Evolutionary conservation across 1,284 basidiomycete genomes (phyloP).

Genomic region (Austroboletus rostrupii): DNA sequence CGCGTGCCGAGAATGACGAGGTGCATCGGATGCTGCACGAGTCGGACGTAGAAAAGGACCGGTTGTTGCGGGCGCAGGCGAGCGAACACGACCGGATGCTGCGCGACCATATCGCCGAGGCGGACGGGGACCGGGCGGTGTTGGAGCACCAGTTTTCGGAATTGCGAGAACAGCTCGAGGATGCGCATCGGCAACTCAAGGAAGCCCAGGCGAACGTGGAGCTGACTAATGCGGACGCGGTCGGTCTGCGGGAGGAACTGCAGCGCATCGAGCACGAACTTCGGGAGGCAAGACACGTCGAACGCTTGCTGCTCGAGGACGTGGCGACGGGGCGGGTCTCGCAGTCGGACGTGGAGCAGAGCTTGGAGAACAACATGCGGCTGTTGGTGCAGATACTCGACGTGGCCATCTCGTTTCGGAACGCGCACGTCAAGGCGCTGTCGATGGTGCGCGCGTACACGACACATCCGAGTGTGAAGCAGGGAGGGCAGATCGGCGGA

Average conservation of each 20-base stretch:
- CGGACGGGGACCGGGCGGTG: constrained; percentile 87
- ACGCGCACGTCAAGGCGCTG: constrained; percentile 67
- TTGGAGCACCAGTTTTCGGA: constrained; percentile 84
- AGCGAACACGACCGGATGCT: constrained; percentile 81
- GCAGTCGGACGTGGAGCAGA: constrained; percentile 63
- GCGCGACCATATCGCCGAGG: constrained; percentile 85
- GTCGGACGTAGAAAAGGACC: constrained; percentile 70
- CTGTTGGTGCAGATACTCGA: constrained; percentile 72
- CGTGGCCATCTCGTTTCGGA: constrained; percentile 69
- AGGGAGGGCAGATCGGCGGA: constrained; percentile 23
- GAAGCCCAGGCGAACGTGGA: constrained; percentile 56
- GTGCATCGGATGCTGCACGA: constrained; percentile 66
- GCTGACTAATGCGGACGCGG: constrained; percentile 58
- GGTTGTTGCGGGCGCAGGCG: constrained; percentile 67
- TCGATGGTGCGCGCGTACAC: constrained; percentile 57
- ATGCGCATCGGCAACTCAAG: constrained; percentile 56
- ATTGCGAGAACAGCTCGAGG: constrained; percentile 60
- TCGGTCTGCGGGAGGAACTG: constrained; percentile 68
- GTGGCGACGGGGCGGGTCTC: constrained; percentile 56
- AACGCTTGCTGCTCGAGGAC: constrained; percentile 61
- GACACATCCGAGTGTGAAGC: constrained; percentile 51
- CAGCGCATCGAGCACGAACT: constrained; percentile 66
- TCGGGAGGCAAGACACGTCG: constrained; percentile 56
- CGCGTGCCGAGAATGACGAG: constrained; percentile 62
- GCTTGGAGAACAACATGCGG: constrained; percentile 53